Percentiles rank a stretch among this genome's conserved stretches.
Evolutionary conservation across 1,139 yeast genomes (phyloP).

Genomic region (Yamadazyma buinensis): DNA sequence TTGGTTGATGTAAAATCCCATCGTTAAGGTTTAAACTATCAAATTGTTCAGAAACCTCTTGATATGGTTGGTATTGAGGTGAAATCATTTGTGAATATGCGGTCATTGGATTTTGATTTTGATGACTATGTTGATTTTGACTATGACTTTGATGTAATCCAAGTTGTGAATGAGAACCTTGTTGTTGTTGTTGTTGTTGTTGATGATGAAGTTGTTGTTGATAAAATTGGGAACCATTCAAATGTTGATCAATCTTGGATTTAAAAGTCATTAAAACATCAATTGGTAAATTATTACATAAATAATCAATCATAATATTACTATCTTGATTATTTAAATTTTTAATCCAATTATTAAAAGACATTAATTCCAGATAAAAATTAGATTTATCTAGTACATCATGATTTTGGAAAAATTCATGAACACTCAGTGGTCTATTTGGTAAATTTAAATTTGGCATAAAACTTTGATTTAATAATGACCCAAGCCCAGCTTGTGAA

Average conservation of each 20-base stretch:
- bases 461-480: slow-evolving; percentile 16
- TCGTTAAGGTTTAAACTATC: slow-evolving; percentile 27
- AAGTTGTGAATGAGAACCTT: not conserved
- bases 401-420: slow-evolving; percentile 28
- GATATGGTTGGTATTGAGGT: slow-evolving; percentile 15
- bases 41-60: slow-evolving; percentile 19
- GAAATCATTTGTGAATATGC: slow-evolving; percentile 7
- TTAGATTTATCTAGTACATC: slow-evolving; percentile 11
- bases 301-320: slow-evolving; percentile 56
- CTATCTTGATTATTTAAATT: slow-evolving; percentile 55
- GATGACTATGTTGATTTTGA: slow-evolving; percentile 3
- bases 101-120: not conserved
- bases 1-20: slow-evolving; percentile 32
- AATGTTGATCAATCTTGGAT: slow-evolving; percentile 33
- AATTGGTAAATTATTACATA: slow-evolving; percentile 3
- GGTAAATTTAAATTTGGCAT: slow-evolving; percentile 28
- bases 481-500: slow-evolving; percentile 18
- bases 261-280: slow-evolving; percentile 37
- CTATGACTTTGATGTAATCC: not conserved
- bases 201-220: slow-evolving; percentile 9
- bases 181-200: slow-evolving; percentile 1
- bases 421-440: slow-evolving; percentile 42
- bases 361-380: slow-evolving; percentile 44
- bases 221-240: slow-evolving; percentile 53
- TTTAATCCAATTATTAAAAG: slow-evolving; percentile 59